Evolutionary conservation across 495 filamentous ascomycete genomes (phyloP).

Genomic region (Penicillium roqueforti): DNA sequence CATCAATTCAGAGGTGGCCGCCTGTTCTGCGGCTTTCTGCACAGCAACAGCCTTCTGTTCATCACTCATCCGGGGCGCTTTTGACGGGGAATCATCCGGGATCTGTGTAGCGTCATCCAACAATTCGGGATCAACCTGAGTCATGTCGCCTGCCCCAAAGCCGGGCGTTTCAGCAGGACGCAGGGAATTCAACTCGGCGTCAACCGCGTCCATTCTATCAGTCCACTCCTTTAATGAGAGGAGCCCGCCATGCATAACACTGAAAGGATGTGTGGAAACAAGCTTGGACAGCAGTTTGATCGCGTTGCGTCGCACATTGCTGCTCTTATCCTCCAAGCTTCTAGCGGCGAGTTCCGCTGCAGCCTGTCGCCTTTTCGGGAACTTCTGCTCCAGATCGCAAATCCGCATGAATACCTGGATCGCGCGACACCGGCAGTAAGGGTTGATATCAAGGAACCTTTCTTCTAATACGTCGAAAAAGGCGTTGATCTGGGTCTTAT

Average conservation of each 20-base stretch:
- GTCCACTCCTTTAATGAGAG: slow-evolving; percentile 82
- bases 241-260: slow-evolving; percentile 83
- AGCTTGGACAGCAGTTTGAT: slow-evolving; percentile 87
- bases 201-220: slow-evolving; percentile 69
- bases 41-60: slow-evolving; percentile 49
- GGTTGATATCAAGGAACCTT: slow-evolving; percentile 93
- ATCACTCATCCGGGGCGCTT: slow-evolving; percentile 57
- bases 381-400: slow-evolving; percentile 90
- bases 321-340: slow-evolving; percentile 96
- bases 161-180: slow-evolving; percentile 77
- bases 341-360: slow-evolving; percentile 80
- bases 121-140: slow-evolving; percentile 68
- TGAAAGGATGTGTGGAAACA: slow-evolving; percentile 90
- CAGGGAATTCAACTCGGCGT: slow-evolving; percentile 73
- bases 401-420: slow-evolving; percentile 92
- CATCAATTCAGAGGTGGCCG: slow-evolving; percentile 72
- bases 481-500: slow-evolving; percentile 88
- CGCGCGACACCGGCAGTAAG: slow-evolving; percentile 86
- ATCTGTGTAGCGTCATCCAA: slow-evolving; percentile 86
- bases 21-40: slow-evolving; percentile 68
- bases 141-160: slow-evolving; percentile 53
- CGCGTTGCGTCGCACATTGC: slow-evolving; percentile 90
- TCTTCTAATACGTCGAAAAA: slow-evolving; percentile 97
- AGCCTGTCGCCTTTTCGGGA: slow-evolving; percentile 82
- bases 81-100: slow-evolving; percentile 59